phyloP scores from a whole-genome alignment of 306 rosid species.

The Pyrus pyrifolia region DNA sequence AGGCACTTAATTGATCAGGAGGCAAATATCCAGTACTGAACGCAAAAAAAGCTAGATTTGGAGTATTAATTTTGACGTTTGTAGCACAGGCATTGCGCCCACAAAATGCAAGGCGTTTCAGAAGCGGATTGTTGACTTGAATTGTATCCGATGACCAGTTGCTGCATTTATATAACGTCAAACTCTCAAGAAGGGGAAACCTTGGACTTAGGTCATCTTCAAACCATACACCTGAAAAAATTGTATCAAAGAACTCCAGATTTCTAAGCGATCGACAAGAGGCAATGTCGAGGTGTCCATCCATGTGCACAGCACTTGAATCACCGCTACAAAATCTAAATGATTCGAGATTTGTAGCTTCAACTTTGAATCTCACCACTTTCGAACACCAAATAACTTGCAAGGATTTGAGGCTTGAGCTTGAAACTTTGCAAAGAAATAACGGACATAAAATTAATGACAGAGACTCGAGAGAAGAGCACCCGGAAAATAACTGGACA shows the following conservation, averaged over 20 bases:
- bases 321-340: not conserved
- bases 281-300: not conserved
- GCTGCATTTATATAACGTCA: not conserved
- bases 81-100: not conserved
- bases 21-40: too few species aligned
- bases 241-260: not conserved
- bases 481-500: not conserved
- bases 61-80: not conserved
- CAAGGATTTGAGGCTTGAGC: conserved; percentile 5
- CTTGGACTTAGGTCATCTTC: not conserved
- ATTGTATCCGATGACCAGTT: not conserved
- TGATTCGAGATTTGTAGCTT: conserved; percentile 6
- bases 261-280: not conserved
- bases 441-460: not conserved
- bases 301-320: not conserved
- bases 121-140: not conserved
- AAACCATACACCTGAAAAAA: not conserved
- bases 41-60: not conserved
- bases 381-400: not conserved
- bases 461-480: not conserved
- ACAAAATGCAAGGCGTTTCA: not conserved
- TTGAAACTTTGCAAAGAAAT: not conserved
- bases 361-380: not conserved
- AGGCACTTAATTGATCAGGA: not conserved
- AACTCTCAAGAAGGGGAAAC: conserved; percentile 5